A percentile compares a stretch with the other conserved stretches of the same genome.
phyloP scores from a whole-genome alignment of 805 yeast genomes.

The Maudiozyma bulderi region DNA sequence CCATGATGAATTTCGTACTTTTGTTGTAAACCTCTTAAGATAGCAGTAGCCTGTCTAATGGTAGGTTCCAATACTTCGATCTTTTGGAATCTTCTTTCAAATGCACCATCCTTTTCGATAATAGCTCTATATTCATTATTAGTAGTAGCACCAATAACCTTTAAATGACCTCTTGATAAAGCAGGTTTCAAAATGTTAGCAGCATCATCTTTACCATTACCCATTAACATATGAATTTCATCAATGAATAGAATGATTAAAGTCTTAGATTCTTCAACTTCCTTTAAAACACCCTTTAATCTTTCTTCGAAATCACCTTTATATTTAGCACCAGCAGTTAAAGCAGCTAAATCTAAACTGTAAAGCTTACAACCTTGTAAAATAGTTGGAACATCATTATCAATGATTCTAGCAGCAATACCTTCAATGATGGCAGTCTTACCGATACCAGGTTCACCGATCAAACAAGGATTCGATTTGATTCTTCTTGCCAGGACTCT shows the following conservation, averaged over 20 bases:
- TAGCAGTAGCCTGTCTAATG: slow-evolving; percentile 86
- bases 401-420: slow-evolving; percentile 93
- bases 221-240: slow-evolving; percentile 99
- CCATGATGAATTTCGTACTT: slow-evolving; percentile 96
- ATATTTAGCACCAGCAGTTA: slow-evolving; percentile 97
- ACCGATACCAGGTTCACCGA: slow-evolving; percentile 99
- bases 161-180: slow-evolving; percentile 90
- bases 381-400: slow-evolving; percentile 88
- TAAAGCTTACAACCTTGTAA: slow-evolving; percentile 72
- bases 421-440: slow-evolving; percentile 97
- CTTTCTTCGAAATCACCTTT: slow-evolving; percentile 99
- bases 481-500: slow-evolving; percentile 95
- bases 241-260: slow-evolving; percentile 89
- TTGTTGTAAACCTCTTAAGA: slow-evolving; percentile 90
- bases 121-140: slow-evolving; percentile 87
- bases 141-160: slow-evolving; percentile 98
- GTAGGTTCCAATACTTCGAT: slow-evolving; percentile 94
- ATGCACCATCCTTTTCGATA: slow-evolving; percentile 95
- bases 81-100: slow-evolving; percentile 95
- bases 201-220: slow-evolving; percentile 95
- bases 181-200: slow-evolving; percentile 96
- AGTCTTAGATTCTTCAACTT: slow-evolving; percentile 77
- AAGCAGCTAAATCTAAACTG: slow-evolving; percentile 88
- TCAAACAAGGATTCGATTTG: slow-evolving; percentile 90
- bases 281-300: slow-evolving; percentile 90